Evolutionary conservation across 1,139 yeast species (phyloP).

Genomic region (Diutina sp.): DNA sequence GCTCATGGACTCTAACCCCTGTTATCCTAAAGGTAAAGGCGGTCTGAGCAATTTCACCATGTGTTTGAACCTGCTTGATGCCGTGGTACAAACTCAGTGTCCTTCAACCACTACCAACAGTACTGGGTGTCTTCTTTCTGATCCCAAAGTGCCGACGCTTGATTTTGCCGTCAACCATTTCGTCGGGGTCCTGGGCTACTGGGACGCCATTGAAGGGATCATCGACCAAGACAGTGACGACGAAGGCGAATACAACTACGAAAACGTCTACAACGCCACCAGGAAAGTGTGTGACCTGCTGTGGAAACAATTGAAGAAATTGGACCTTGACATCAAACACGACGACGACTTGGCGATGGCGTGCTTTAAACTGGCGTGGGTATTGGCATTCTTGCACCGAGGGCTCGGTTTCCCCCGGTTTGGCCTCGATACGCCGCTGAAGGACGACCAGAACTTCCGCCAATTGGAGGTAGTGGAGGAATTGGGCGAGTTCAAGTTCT

Average conservation of each 20-base stretch:
- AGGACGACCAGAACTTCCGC: conserved; percentile 18
- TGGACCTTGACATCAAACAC: conserved; percentile 3
- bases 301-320: conserved; percentile 6
- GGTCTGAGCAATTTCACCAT: not conserved
- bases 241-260: conserved; percentile 18
- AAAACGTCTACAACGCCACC: conserved; percentile 29
- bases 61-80: not conserved
- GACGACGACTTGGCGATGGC: conserved; percentile 12
- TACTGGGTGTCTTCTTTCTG: conserved; percentile 26
- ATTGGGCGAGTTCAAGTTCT: conserved; percentile 51
- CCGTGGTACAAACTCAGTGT: not conserved
- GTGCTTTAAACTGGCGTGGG: conserved; percentile 43
- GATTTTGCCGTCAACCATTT: conserved; percentile 58
- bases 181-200: conserved; percentile 73
- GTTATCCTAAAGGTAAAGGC: conserved; percentile 37
- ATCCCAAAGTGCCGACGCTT: conserved; percentile 49
- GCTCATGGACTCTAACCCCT: conserved; percentile 43
- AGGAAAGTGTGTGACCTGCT: conserved; percentile 31
- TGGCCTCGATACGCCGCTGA: conserved; percentile 26
- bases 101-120: not conserved
- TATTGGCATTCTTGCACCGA: conserved; percentile 54
- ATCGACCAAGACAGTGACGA: conserved; percentile 10
- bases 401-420: conserved; percentile 63
- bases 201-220: conserved; percentile 53
- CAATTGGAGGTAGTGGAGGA: conserved; percentile 51